Percentiles rank a stretch among this genome's conserved stretches.
phyloP scores from a whole-genome alignment of 441 rosid genomes.

The Euphorbia corollata region DNA sequence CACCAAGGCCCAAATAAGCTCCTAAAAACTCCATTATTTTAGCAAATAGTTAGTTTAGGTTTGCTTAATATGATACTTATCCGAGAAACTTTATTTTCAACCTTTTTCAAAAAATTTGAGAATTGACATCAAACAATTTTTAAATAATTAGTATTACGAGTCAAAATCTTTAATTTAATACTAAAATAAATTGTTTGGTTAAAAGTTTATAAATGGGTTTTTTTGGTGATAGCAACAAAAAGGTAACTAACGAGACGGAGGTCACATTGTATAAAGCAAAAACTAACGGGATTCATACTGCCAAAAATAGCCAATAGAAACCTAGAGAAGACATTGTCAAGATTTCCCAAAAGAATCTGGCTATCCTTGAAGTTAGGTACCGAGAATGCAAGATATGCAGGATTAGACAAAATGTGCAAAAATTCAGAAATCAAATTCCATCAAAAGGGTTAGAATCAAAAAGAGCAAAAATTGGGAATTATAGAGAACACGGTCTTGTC shows the following conservation, averaged over 20 bases:
- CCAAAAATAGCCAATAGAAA: neutral
- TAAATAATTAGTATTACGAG: too few relatives aligned
- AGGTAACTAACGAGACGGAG: too few relatives aligned
- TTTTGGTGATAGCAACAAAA: too few relatives aligned
- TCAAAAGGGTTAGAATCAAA: constrained; percentile 4
- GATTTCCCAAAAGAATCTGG: constrained; percentile 20
- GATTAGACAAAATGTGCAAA: neutral
- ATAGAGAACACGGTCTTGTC: constrained; percentile 30
- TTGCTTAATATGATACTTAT: too few relatives aligned
- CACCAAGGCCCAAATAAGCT: neutral
- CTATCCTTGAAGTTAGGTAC: constrained; percentile 35
- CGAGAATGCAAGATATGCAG: neutral
- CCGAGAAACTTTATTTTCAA: too few relatives aligned
- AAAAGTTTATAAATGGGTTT: too few relatives aligned
- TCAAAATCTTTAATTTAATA: too few relatives aligned
- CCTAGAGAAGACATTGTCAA: constrained; percentile 20
- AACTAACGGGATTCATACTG: constrained; percentile 8
- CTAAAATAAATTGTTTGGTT: too few relatives aligned
- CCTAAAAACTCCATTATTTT: too few relatives aligned
- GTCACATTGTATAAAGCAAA: constrained; percentile 75
- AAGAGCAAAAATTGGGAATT: constrained; percentile 35
- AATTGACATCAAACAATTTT: too few relatives aligned
- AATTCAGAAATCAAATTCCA: constrained; percentile 1
- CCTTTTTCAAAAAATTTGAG: too few relatives aligned
- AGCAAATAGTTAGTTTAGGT: too few relatives aligned